Evolutionary conservation across 2,329 filamentous ascomycete species (phyloP), one percentile per base, ranked within the genome.

Genomic region (Helotiales sp.): DNA sequence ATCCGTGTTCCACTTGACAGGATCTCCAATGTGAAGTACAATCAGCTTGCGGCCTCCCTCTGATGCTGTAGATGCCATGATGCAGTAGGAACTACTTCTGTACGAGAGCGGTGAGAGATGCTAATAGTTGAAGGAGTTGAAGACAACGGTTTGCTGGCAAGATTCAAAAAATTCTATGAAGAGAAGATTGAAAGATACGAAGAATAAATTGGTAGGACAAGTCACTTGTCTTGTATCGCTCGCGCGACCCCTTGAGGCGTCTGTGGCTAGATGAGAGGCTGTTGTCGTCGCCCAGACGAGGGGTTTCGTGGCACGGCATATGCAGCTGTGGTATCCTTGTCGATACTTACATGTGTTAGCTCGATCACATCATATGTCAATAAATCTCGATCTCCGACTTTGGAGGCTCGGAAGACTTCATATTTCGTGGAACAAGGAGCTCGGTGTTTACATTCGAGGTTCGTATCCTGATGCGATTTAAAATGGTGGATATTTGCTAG

Each of bases 21-120:
- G 74, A 58, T 78, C 75, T 3, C 76, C 76, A 50, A 78, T 77
- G 32, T 77, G 76, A 7, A 78, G 69, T 22, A 78, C 72, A 30
- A 75, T 74, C 2, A 73, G 75, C 40, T 75, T 77, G 3, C 15
- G 37, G 30, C 54, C 22, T 43, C 11, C 40, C 24, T 50, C 15
- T 24, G 20, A 15, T 15, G 61, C 6, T 57, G 52, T 11, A 13
- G 68, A 64, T 34, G 66, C 68, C 69, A 70, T 73, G 32, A 57
- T 67, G n/a, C 32, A 15, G 40, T 58, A 55, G 47, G 22, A 54
- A 45, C 30, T 28, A 60, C 49, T 60, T 40, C 10, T 43, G 43
- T 40, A 30, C n/a, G 50, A 24, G 28, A 63, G 61, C 52, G 63
- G 63, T 66, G 49, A 66, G 63, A 60, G 20, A 20, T 49, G 20